Evolutionary conservation across 768 basidiomycete species (phyloP), one percentile per base, ranked within the genome.

Genomic region (Clitopilus hobsonii): DNA sequence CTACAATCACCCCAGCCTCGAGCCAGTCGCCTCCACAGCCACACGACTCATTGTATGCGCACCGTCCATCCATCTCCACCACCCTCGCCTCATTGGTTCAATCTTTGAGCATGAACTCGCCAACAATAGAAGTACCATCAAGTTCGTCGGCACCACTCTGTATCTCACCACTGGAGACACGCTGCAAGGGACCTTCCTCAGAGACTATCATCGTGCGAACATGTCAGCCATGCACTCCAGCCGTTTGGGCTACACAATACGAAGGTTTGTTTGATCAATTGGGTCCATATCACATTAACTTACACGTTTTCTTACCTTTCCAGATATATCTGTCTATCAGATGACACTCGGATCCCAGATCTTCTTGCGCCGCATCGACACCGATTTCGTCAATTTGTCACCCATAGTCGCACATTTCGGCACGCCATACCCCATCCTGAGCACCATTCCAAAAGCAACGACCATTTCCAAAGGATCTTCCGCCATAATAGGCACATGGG

Each of bases 321-420:
- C 55, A 90, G 88, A 84, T 60, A 85, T 90, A 54, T 80, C 86
- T 32, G 87, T 90, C 50, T 90, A 89, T 68, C 85, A 86, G 64
- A 86, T 83, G 68, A 74, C 71, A 51, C 75, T 89, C 8, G 83
- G 80, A 36, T 67, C 76, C 6, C 73, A 74, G 51, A 71, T 77
- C 27, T 73, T 90, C 48, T 69, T 89, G 58, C 83, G 89, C 61
- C 84, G 89, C 59, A 83, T 89, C 53, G 88, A 90, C 69, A 87
- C 87, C 28, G 86, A 88, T 63, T 90, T 86, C 60, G 87, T 90
- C 61, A 87, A 90, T 65, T 74, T 89, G 47, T 78, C 85, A 38
- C 76, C 81, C 20, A 79, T 88, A 49, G 66, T 79, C 3, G 70
- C 74, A 25, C 73, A 74, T 66, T 72, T 79, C 49, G 71, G 72